Conservation (phyloP, 2,329 filamentous ascomycete species). For the Colletotrichum australisinense region DNA sequence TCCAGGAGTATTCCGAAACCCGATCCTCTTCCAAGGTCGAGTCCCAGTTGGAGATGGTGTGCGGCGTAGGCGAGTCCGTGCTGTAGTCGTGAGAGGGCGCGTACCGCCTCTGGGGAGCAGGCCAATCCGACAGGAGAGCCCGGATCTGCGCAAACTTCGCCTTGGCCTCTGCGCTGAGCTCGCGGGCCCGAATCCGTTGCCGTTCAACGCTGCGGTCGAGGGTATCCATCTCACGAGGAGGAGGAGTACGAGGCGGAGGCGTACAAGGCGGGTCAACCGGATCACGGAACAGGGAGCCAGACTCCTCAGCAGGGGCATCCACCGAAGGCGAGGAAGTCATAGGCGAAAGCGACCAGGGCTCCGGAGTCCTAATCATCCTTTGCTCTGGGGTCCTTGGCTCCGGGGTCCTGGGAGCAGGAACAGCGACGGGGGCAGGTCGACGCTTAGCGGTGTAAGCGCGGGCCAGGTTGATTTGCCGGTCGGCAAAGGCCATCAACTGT, state of each 20-base stretch:
- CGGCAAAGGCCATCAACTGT: slow-evolving; percentile 13
- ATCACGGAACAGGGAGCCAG: background rate
- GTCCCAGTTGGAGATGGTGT: slow-evolving; percentile 19
- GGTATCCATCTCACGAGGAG: slow-evolving; percentile 1
- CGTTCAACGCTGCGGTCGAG: slow-evolving; percentile 12
- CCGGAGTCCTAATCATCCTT: background rate
- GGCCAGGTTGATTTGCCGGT: background rate
- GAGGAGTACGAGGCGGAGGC: background rate
- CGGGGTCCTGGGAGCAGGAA: background rate
- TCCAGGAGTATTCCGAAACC: background rate
- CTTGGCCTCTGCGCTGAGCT: background rate
- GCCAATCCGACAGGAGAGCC: background rate
- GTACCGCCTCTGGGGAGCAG: background rate
- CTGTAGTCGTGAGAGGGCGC: slow-evolving; percentile 13
- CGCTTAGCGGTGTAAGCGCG: background rate
- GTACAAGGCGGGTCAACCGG: background rate
- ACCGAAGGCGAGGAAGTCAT: background rate
- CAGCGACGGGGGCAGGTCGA: background rate
- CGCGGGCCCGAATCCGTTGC: background rate
- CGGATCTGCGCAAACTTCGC: slow-evolving; percentile 12
- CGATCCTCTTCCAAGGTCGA: slow-evolving; percentile 11
- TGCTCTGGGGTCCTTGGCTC: background rate
- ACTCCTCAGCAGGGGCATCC: background rate
- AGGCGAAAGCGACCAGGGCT: background rate
- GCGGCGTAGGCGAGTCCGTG: slow-evolving; percentile 8